phyloP scores from a whole-genome alignment of 257 asterid species.

The Gardenia jasminoides region DNA sequence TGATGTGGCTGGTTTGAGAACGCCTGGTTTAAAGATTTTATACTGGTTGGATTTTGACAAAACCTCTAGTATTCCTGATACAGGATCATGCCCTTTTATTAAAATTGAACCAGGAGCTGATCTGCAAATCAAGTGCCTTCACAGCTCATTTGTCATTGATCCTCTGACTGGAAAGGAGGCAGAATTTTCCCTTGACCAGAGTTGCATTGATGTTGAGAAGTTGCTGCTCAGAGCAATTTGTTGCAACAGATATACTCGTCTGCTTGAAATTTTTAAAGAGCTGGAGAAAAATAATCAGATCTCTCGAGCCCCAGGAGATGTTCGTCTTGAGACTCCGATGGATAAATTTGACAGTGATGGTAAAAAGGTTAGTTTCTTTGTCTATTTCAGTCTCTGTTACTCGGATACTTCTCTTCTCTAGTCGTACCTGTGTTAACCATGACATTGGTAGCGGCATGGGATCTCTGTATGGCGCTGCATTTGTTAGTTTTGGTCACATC shows the following conservation, averaged over 20 bases:
- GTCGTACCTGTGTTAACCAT: too few relatives aligned
- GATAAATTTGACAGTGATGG: conserved; percentile 43
- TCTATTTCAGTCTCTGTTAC: not conserved
- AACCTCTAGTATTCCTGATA: conserved; percentile 56
- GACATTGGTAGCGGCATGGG: too few relatives aligned
- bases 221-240: conserved; percentile 85
- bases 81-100: conserved; percentile 66
- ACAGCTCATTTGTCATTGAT: conserved; percentile 88
- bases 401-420: too few relatives aligned
- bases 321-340: conserved; percentile 56
- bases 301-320: conserved; percentile 74
- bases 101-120: conserved; percentile 93
- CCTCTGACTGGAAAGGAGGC: conserved; percentile 85
- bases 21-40: conserved; percentile 91
- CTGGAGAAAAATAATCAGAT: conserved; percentile 73
- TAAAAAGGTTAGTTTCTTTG: conserved; percentile 50
- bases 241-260: conserved; percentile 83
- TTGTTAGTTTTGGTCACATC: too few relatives aligned
- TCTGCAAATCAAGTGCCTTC: conserved; percentile 84
- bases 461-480: too few relatives aligned
- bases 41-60: conserved; percentile 95
- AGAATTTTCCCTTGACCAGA: conserved; percentile 67
- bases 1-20: conserved; percentile 68
- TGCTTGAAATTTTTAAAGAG: conserved; percentile 85
- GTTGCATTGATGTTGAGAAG: conserved; percentile 85